Evolutionary conservation across 345 rosid species (phyloP).

Genomic region (Pistacia atlantica): DNA sequence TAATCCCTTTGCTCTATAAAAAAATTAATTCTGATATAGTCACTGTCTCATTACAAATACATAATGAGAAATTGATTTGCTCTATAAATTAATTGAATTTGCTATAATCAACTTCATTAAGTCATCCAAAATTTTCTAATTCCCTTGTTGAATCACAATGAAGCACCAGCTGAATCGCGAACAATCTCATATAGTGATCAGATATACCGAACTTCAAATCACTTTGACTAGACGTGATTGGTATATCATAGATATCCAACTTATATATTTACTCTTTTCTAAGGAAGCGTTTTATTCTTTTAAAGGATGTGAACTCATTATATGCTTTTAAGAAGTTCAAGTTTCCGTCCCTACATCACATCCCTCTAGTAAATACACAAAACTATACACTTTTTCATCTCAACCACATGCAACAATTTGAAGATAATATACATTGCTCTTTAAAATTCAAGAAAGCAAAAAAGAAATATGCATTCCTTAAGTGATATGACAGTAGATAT

Average conservation of each 20-base stretch:
- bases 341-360: not conserved
- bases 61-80: not conserved
- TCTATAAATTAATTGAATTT: slow-evolving; percentile 4
- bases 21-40: no score
- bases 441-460: not conserved
- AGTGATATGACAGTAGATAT: slow-evolving; percentile 17
- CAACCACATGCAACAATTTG: not conserved
- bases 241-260: no score
- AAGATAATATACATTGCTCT: not conserved
- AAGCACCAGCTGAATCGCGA: slow-evolving; percentile 45
- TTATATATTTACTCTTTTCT: not conserved
- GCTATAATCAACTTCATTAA: not conserved
- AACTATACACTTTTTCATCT: not conserved
- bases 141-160: slow-evolving; percentile 16
- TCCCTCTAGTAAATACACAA: not conserved
- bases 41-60: not conserved
- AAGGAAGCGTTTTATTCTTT: not conserved
- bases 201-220: not conserved
- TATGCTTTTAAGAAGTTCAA: not conserved
- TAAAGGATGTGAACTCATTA: not conserved
- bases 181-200: slow-evolving; percentile 64
- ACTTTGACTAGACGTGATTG: not conserved
- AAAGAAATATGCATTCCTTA: not conserved
- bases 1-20: not conserved
- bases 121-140: slow-evolving; percentile 10